These are phyloP conservation scores for Periconia digitata DNA, from an alignment of 2,329 filamentous ascomycete species.

Conservation along the genomic window DNA sequence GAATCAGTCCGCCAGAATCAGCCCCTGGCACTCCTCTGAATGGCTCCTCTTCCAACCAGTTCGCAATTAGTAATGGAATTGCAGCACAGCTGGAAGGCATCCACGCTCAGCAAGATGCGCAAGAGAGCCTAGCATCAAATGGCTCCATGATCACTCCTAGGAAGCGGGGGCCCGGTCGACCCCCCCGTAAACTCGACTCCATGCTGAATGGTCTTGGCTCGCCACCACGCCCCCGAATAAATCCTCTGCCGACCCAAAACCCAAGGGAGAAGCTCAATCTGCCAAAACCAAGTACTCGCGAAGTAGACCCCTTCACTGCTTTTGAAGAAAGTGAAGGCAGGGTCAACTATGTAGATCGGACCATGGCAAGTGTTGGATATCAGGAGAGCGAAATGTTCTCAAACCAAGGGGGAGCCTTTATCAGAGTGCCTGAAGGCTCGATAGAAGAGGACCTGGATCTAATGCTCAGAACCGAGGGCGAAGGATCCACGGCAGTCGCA, in stretches of 20 bases:
- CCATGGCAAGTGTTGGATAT: slow-evolving; percentile 94
- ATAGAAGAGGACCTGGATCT: slow-evolving; percentile 66
- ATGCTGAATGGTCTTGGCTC: slow-evolving; percentile 63
- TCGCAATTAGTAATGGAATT: slow-evolving; percentile 37
- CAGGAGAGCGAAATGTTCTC: slow-evolving; percentile 91
- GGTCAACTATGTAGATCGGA: slow-evolving; percentile 89
- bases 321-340: slow-evolving; percentile 85
- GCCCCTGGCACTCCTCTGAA: slow-evolving; percentile 51
- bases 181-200: slow-evolving; percentile 63
- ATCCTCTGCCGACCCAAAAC: slow-evolving; percentile 78
- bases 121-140: slow-evolving; percentile 25
- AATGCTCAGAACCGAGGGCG: slow-evolving; percentile 60
- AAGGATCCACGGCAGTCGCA: slow-evolving; percentile 53
- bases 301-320: slow-evolving; percentile 74
- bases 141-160: slow-evolving; percentile 44
- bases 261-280: slow-evolving; percentile 78
- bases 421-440: slow-evolving; percentile 62
- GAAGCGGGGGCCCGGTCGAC: slow-evolving; percentile 65
- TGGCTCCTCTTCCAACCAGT: slow-evolving; percentile 28
- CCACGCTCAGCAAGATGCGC: slow-evolving; percentile 32
- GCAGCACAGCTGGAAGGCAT: slow-evolving; percentile 39
- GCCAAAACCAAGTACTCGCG: slow-evolving; percentile 73
- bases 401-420: slow-evolving; percentile 71
- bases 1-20: slow-evolving; percentile 53
- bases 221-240: slow-evolving; percentile 64